Percentiles rank a stretch among this genome's conserved stretches.
Evolutionary conservation across 768 basidiomycete species (phyloP).

Genomic region (Trametes coccinea): DNA sequence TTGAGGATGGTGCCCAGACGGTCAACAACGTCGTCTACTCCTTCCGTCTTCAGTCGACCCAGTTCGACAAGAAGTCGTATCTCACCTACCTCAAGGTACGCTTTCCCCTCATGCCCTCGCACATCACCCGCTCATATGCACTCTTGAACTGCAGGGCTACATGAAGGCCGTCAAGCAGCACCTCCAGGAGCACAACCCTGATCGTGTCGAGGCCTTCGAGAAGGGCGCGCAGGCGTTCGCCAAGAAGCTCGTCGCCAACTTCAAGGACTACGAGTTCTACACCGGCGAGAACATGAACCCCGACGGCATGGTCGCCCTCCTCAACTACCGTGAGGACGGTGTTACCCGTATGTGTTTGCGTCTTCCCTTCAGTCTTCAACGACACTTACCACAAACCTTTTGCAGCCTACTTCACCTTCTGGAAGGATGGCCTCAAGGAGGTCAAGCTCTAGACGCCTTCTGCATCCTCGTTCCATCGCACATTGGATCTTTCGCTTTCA

Average conservation of each 20-base stretch:
- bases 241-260: conserved; percentile 87
- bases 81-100: conserved; percentile 78
- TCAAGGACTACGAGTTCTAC: conserved; percentile 95
- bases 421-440: conserved; percentile 92
- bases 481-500: conserved; percentile 9
- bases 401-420: conserved; percentile 88
- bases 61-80: conserved; percentile 91
- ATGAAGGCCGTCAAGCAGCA: conserved; percentile 88
- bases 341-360: conserved; percentile 63
- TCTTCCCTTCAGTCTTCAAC: background rate
- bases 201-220: conserved; percentile 75
- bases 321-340: conserved; percentile 93
- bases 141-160: conserved; percentile 60
- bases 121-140: too few species aligned
- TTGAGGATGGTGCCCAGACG: conserved; percentile 73
- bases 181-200: conserved; percentile 54
- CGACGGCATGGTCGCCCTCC: conserved; percentile 92
- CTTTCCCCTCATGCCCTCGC: too few species aligned
- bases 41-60: conserved; percentile 81
- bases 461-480: background rate
- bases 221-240: conserved; percentile 72
- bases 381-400: conserved; percentile 14
- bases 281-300: conserved; percentile 73
- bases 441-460: conserved; percentile 54
- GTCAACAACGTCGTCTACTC: conserved; percentile 93